These are phyloP conservation scores for Liquidambar formosana DNA, from an alignment of 164 flowering plant genomes.

Conservation along the genomic window DNA sequence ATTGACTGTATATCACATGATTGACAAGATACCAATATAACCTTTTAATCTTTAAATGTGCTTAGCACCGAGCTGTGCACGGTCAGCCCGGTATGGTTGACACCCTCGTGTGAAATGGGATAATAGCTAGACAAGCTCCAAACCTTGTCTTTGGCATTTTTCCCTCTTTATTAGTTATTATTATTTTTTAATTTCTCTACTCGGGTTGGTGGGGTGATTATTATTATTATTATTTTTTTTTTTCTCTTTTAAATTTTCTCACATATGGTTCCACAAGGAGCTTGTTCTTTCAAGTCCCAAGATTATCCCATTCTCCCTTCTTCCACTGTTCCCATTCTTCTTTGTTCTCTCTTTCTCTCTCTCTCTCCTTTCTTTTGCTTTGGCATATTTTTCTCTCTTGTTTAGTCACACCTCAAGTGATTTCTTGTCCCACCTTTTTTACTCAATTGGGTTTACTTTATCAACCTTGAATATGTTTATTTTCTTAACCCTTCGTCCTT, in stretches of 20 bases:
- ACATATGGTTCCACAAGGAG: conserved; percentile 31
- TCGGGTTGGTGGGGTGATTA: conserved; percentile 13
- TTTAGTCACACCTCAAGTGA: conserved; percentile 45
- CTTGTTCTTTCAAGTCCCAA: conserved; percentile 52
- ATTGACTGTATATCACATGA: too few relatives aligned
- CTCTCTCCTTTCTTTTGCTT: conserved; percentile 10
- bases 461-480: conserved; percentile 15
- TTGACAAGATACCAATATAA: too few relatives aligned
- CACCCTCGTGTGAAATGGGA: conserved; percentile 2
- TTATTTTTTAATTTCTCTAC: not conserved
- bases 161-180: not conserved
- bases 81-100: too few relatives aligned
- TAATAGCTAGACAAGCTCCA: conserved; percentile 36
- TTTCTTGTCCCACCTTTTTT: conserved; percentile 38
- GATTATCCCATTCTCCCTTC: conserved; percentile 22
- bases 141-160: conserved; percentile 21
- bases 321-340: not conserved
- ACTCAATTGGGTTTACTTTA: conserved; percentile 25
- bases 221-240: conserved; percentile 4
- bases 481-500: conserved; percentile 18
- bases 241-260: too few relatives aligned
- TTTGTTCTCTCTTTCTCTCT: conserved; percentile 10
- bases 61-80: too few relatives aligned
- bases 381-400: conserved; percentile 22
- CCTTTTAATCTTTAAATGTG: too few relatives aligned